Evolutionary conservation across 345 rosid species (phyloP).

Genomic region (Litchi chinensis): DNA sequence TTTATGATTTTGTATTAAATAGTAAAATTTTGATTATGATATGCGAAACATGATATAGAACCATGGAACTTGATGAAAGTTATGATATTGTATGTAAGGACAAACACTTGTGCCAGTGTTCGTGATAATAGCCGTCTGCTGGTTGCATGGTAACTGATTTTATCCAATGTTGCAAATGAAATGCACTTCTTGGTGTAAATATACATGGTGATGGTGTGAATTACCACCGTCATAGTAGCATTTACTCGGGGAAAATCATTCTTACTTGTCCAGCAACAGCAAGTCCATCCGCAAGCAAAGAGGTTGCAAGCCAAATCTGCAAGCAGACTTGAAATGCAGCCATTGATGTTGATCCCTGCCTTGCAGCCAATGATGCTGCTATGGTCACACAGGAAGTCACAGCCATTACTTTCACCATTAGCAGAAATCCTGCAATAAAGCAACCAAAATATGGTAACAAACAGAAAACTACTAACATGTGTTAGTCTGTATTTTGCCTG

Average conservation of each 20-base stretch:
- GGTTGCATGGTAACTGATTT: neutral
- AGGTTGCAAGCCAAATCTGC: slow-evolving; percentile 70
- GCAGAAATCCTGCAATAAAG: slow-evolving; percentile 45
- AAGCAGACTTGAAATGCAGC: slow-evolving; percentile 80
- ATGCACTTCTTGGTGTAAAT: neutral
- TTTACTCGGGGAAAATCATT: neutral
- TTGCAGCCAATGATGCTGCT: slow-evolving; percentile 67
- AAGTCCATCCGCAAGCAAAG: slow-evolving; percentile 77
- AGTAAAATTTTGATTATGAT: neutral
- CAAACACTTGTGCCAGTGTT: neutral
- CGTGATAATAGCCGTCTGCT: neutral
- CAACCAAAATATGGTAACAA: slow-evolving; percentile 14
- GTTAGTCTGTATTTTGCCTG: neutral
- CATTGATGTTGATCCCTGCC: slow-evolving; percentile 61
- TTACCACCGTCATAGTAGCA: neutral
- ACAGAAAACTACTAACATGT: neutral
- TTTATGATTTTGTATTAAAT: neutral
- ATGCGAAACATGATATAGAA: neutral
- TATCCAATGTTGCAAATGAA: neutral
- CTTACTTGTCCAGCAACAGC: slow-evolving; percentile 76
- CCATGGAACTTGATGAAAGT: neutral
- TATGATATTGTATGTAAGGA: neutral
- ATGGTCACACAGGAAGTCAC: slow-evolving; percentile 67
- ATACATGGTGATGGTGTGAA: neutral
- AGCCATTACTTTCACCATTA: slow-evolving; percentile 55